Conservation (phyloP, 2,329 filamentous ascomycete genomes). For the Colletotrichum tabaci region DNA sequence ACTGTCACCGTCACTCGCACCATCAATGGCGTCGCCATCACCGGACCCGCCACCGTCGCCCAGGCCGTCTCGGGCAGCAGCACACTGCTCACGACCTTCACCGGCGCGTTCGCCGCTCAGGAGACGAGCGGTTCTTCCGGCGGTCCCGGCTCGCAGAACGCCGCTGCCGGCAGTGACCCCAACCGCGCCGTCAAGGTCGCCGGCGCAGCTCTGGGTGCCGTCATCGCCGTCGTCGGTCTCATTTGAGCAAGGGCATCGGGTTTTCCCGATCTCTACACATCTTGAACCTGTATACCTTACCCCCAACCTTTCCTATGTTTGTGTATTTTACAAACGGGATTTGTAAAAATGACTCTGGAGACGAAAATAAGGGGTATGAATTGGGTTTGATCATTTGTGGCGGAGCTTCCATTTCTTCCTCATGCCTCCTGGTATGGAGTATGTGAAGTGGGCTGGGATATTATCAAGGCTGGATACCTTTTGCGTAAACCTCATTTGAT, state of each 20-base stretch:
- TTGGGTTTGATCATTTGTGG: not conserved
- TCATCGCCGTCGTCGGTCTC: slow-evolving; percentile 43
- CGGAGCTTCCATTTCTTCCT: slow-evolving; percentile 11
- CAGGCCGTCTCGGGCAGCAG: slow-evolving; percentile 45
- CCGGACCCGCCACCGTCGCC: slow-evolving; percentile 25
- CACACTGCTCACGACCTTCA: slow-evolving; percentile 44
- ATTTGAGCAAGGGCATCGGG: slow-evolving; percentile 35
- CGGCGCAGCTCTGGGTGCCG: slow-evolving; percentile 43
- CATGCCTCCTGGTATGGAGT: not conserved
- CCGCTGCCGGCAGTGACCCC: slow-evolving; percentile 21
- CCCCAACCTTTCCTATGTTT: slow-evolving; percentile 16
- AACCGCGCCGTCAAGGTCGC: slow-evolving; percentile 41
- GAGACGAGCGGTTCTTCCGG: slow-evolving; percentile 31
- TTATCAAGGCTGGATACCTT: slow-evolving; percentile 37
- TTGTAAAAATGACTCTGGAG: slow-evolving; percentile 24
- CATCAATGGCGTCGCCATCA: slow-evolving; percentile 14
- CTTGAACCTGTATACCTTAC: slow-evolving; percentile 28
- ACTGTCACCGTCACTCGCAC: slow-evolving; percentile 45
- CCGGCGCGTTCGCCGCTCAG: slow-evolving; percentile 35
- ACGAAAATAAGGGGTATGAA: slow-evolving; percentile 15
- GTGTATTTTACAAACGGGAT: slow-evolving; percentile 6
- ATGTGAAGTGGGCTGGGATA: not conserved
- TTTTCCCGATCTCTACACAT: no score
- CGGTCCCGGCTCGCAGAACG: slow-evolving; percentile 24
- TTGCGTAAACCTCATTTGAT: slow-evolving; percentile 27